Evolutionary conservation across 805 yeast species (phyloP), one percentile per base, ranked within the genome.

Genomic region (Nakazawaea siamensis): DNA sequence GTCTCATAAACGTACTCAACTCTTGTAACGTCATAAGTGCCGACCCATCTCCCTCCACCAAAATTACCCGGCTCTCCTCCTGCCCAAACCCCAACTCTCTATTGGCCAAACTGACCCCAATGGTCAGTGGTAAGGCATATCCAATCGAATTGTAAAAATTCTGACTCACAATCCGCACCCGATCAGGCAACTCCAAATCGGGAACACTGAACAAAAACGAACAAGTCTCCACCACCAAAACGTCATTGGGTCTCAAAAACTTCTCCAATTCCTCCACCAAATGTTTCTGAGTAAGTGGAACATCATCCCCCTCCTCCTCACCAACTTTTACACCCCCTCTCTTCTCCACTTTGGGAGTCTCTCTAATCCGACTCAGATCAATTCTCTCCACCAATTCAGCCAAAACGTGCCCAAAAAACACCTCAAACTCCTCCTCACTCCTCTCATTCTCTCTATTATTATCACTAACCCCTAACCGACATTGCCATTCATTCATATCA

Each of bases 21-120:
- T 70, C 76, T 47, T 70, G 76, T 28, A 64, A 45, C 2, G 72
- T 63, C 75, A 70, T 70, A 50, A 70, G 73, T 1, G 74, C 73
- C 3, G 75, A 64, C 0, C 76, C 76, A 44, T 70, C 76, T n/a
- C 76, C 76, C 48, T 68, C 70, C 8, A 70, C 47, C 10, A 68
- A 54, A 15, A 66, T 39, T 3, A 69, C 62, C 37, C 68, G 54
- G 16, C 68, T 56, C 2, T 54, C 52, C 7, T 29, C 21, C 24
- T 37, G 35, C 5, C 13, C 11, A 15, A 45, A 18, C 2, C 58
- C 57, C 34, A 59, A 48, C 39, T 70, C 76, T 27, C 55, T 56
- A 24, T 58, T 47, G 0, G 72, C 76, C 29, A 68, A 38, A 7
- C 62, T 48, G 1, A 64, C 67, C 3, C 76, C 76, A 10, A 70